Evolutionary conservation across 208 protist species (phyloP), one percentile per base, ranked within the genome.

Genomic region (Angomonas deanei): DNA sequence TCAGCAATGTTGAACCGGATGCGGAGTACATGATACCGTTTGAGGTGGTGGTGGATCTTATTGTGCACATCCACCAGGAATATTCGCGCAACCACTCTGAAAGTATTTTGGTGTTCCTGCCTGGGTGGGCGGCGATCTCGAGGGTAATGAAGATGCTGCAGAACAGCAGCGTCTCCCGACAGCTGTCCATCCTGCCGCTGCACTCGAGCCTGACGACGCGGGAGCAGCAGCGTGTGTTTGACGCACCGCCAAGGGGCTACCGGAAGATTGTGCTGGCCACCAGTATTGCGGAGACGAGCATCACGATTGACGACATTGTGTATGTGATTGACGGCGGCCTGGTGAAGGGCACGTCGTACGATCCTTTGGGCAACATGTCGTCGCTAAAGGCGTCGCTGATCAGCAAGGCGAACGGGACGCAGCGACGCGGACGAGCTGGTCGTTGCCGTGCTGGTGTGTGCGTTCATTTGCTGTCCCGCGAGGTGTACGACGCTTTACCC

Each of bases 241-340:
- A 80, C 1, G 80, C 78, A 24, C 72, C 94, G 13, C 91, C 92
- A 26, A 61, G 67, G 49, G 59, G 80, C 23, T 84, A 72, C 55
- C 72, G 91, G 28, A 97, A 98, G 73, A 78, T 99, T 10, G 89
- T 99, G 24, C 78, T 99, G 31, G 85, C 96, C 33, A 99, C 97
- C 19, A 98, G 98, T 61, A 98, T 99, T 57, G 97, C 97, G 17
- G 97, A 99, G 74, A 97, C 96, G 8, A 97, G 88, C 59, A 91
- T 99, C 50, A 99, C 97, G 0, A 98, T 99, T 58, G 91, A 97
- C 75, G 93, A 96, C 53, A 83, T 98, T 68, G 78, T 87, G 28
- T 98, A 89, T 70, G 97, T 99, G 17, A 91, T 99, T 74, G 97
- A 99, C 75, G 87, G 80, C 61, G 94, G 97, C 11, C 80, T 97